These are phyloP conservation scores for Trypanosoma scelopori DNA, from an alignment of 208 protist species.

Conservation along the genomic window DNA sequence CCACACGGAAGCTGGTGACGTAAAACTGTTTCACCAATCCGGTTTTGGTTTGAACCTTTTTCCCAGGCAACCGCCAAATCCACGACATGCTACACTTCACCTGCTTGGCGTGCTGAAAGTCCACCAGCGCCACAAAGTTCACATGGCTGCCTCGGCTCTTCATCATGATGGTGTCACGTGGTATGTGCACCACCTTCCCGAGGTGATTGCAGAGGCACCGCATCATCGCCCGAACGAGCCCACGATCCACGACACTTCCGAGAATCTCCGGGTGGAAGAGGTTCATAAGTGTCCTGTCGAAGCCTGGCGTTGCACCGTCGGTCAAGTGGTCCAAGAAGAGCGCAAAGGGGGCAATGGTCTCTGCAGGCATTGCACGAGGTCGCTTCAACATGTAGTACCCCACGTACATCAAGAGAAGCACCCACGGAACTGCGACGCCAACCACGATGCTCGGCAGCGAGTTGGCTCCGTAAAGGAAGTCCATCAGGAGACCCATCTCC, in stretches of 20 bases:
- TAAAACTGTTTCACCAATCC: constrained; percentile 41
- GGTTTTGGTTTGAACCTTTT: not conserved
- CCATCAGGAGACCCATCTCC: not conserved
- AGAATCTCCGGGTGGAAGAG: constrained; percentile 77
- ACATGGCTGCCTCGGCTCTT: constrained; percentile 46
- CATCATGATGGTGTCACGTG: constrained; percentile 47
- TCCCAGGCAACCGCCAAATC: constrained; percentile 31
- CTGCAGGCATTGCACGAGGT: constrained; percentile 30
- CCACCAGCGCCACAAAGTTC: constrained; percentile 74
- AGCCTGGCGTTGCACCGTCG: constrained; percentile 60
- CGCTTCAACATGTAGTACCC: constrained; percentile 29
- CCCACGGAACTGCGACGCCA: constrained; percentile 13
- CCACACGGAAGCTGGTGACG: constrained; percentile 74
- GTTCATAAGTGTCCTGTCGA: constrained; percentile 66
- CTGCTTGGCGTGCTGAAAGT: constrained; percentile 64
- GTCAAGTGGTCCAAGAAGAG: constrained; percentile 74
- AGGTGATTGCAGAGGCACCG: constrained; percentile 61
- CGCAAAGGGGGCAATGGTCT: constrained; percentile 53
- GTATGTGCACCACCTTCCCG: constrained; percentile 52
- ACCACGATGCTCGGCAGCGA: not conserved
- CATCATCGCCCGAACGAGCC: constrained; percentile 75
- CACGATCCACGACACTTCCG: constrained; percentile 49
- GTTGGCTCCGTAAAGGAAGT: not conserved
- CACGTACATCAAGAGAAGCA: constrained; percentile 13
- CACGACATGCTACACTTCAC: constrained; percentile 77